Base-by-base conservation (phyloP, 345 rosid species). In the Geranium brycei region DNA sequence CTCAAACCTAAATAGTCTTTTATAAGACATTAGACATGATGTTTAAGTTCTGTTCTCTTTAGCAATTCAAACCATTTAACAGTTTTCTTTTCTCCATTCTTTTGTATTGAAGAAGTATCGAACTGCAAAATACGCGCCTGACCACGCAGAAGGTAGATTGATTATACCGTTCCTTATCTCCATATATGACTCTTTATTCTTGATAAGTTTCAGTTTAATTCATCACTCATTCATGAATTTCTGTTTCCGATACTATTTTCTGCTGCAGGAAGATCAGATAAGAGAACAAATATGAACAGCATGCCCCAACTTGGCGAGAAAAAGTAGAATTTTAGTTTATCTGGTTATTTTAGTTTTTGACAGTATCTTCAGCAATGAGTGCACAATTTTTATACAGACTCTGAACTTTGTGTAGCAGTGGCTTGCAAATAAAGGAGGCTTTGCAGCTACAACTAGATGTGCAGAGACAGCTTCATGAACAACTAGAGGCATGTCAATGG, bases 401-500 rank as follows among this genome's bases (percentile, higher is more conserved):
- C 17, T 60, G 38, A 57, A 14, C 31, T 40, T 63, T 69, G 13
- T 73, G 59, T 61, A 13, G 72, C 89, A 88, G 96, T 64, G 76
- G 91, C 67, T 59, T 80, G 61, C 96, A 85, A 65, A 79, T 88
- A 68, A 76, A 75, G 64, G 99, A 90, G 77, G 95, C 99, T 12
- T 69, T 90, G 62, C 87, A 81, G 63, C 77, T 90, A 64, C 99
- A 88, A 62, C 71, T 88, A 41, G 96, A 90, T 71, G 91, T 90
- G 51, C 99, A 93, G 68, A 80, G 85, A 83, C 87, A 84, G 72
- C 95, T 93, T 56, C 96, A 90, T 60, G 97, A 93, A 63, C 99
- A 90, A 74, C 66, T 93, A 71, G 97, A 90, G 96, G 97, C 88
- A 82, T 28, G 11, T 3, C 53, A 47, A 47, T 8, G 15, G 11